phyloP scores from a whole-genome alignment of 371 early-diverging fungal species.

The Mucor indicus region DNA sequence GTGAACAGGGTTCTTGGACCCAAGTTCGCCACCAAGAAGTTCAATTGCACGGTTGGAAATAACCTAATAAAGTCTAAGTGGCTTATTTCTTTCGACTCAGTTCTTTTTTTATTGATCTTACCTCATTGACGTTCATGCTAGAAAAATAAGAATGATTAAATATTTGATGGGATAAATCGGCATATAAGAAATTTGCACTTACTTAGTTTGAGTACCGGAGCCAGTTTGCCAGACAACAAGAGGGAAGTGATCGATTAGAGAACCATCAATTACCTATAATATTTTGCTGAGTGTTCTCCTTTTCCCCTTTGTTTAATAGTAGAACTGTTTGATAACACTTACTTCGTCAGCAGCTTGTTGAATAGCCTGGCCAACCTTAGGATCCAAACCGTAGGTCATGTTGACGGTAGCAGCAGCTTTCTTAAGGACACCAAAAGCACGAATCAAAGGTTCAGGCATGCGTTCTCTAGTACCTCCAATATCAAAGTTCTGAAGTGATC shows the following conservation, averaged over 20 bases:
- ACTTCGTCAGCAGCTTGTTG: conserved; percentile 82
- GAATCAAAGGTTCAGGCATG: conserved; percentile 92
- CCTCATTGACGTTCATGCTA: conserved; percentile 87
- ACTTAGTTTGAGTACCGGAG: conserved; percentile 95
- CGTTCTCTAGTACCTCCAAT: conserved; percentile 90
- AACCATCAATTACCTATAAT: conserved; percentile 80
- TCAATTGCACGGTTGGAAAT: conserved; percentile 96
- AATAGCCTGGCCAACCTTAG: conserved; percentile 80
- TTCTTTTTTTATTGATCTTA: conserved; percentile 4
- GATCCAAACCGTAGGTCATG: conserved; percentile 78
- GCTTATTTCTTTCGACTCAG: background rate
- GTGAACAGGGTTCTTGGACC: conserved; percentile 90
- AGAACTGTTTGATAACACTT: conserved; percentile 3
- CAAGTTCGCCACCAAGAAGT: conserved; percentile 85
- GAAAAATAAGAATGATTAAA: background rate
- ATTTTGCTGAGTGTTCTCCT: background rate
- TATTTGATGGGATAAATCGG: background rate
- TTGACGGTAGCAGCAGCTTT: conserved; percentile 92
- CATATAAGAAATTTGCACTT: conserved; percentile 5
- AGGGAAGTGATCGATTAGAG: conserved; percentile 89
- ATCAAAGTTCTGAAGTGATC: conserved; percentile 91
- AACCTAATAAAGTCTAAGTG: conserved; percentile 43
- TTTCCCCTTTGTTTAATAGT: too few relatives aligned
- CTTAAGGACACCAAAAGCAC: conserved; percentile 92
- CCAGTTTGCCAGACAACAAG: conserved; percentile 97